Conservation (phyloP, 202 grass and related monocot genomes). For the Sporobolus alterniflorus region DNA sequence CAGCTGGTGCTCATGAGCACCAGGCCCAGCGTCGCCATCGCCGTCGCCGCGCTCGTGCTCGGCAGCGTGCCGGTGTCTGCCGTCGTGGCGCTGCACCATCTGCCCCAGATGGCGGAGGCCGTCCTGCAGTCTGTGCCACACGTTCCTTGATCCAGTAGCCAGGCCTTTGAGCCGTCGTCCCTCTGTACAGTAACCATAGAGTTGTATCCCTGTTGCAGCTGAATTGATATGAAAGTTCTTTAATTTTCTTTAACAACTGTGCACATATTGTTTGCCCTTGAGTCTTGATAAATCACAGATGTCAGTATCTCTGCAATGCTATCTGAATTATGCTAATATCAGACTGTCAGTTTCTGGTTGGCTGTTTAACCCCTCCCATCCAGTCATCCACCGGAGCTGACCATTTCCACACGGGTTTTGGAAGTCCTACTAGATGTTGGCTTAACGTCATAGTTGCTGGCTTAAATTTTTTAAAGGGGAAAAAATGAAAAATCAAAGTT, state of each 20-base stretch:
- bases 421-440: background rate
- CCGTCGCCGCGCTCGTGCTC: constrained; percentile 25
- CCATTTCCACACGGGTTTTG: background rate
- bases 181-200: no score
- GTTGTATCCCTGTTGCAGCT: no score
- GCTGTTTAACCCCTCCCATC: background rate
- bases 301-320: background rate
- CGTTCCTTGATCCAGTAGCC: constrained; percentile 24
- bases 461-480: background rate
- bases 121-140: constrained; percentile 19
- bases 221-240: no score
- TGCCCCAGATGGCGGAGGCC: constrained; percentile 18
- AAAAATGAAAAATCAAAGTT: background rate
- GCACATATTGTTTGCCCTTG: background rate
- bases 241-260: no score
- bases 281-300: background rate
- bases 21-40: constrained; percentile 54
- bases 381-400: background rate
- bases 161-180: no score
- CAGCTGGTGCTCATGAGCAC: constrained; percentile 55
- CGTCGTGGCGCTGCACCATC: constrained; percentile 27
- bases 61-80: constrained; percentile 61
- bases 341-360: no score
- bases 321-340: background rate
- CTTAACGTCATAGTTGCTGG: background rate